Conservation (phyloP, 2,329 filamentous ascomycete genomes). For the Xylariaceae sp. region DNA sequence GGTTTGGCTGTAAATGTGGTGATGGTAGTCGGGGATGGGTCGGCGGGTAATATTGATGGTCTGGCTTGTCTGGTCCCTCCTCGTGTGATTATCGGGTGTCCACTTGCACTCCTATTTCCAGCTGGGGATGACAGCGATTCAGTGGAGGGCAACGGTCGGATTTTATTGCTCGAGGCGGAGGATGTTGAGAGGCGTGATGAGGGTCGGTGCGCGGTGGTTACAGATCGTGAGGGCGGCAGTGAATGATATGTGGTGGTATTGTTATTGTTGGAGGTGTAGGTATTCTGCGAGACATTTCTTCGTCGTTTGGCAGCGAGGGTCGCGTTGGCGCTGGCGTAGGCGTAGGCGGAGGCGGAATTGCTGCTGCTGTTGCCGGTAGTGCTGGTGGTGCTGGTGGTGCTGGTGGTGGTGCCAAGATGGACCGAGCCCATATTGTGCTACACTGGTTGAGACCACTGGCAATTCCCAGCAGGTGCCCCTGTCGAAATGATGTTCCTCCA, state of each 20-base stretch:
- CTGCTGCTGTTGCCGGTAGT: neutral
- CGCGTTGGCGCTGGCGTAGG: neutral
- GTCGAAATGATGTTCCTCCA: no score
- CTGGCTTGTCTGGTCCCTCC: neutral
- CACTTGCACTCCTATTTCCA: neutral
- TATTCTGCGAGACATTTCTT: neutral
- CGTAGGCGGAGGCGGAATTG: neutral
- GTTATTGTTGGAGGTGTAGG: neutral
- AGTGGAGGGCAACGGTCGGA: constrained; percentile 9
- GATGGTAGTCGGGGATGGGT: neutral
- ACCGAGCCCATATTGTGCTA: constrained; percentile 3
- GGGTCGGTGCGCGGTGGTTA: neutral
- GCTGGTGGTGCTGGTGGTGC: neutral
- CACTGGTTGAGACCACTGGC: no score
- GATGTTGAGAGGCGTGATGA: neutral
- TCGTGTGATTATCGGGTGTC: neutral
- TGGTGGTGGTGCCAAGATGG: neutral
- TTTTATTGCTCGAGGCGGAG: constrained; percentile 1
- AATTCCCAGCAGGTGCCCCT: no score
- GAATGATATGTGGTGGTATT: neutral
- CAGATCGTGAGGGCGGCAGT: neutral
- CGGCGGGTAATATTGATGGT: neutral
- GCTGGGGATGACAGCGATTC: constrained; percentile 5
- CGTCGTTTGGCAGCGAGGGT: neutral
- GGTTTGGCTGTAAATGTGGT: neutral